Percentiles rank a stretch among this genome's conserved stretches.
These are phyloP conservation scores for Termitomyces sp. DNA, from an alignment of 768 basidiomycete genomes.

Conservation along the genomic window DNA sequence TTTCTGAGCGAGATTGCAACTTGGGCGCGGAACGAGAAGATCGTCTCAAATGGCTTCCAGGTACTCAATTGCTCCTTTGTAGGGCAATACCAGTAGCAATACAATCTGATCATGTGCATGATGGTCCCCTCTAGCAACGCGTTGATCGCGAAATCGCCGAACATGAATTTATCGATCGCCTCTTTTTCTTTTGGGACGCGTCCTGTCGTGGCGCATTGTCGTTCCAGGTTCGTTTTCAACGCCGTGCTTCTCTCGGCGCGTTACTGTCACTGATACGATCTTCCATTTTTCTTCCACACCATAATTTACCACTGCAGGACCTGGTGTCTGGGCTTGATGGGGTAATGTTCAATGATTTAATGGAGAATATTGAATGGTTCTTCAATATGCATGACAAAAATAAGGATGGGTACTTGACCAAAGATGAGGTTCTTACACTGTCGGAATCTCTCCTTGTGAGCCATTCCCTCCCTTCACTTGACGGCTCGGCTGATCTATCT, in stretches of 20 bases:
- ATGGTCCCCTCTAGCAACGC: slow-evolving; percentile 54
- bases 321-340: slow-evolving; percentile 84
- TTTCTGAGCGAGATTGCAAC: slow-evolving; percentile 92
- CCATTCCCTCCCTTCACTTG: not conserved
- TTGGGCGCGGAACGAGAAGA: slow-evolving; percentile 92
- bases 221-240: slow-evolving; percentile 55
- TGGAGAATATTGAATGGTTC: slow-evolving; percentile 99
- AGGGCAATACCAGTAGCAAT: not conserved
- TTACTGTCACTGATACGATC: not conserved
- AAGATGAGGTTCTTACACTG: slow-evolving; percentile 92
- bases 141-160: slow-evolving; percentile 89
- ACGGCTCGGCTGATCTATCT: not conserved
- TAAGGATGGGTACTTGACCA: slow-evolving; percentile 91
- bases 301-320: slow-evolving; percentile 46
- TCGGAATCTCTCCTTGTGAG: slow-evolving; percentile 90
- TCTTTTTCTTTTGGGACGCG: slow-evolving; percentile 95
- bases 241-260: not conserved
- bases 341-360: slow-evolving; percentile 93
- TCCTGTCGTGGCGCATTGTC: slow-evolving; percentile 78
- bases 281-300: not conserved
- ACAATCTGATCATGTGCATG: not conserved
- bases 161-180: slow-evolving; percentile 88
- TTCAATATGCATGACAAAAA: slow-evolving; percentile 95
- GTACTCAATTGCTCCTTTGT: slow-evolving; percentile 28
- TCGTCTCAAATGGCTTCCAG: slow-evolving; percentile 90